These are phyloP conservation scores for Fusarium penzigii DNA, from an alignment of 2,329 filamentous ascomycete genomes.

Conservation along the genomic window DNA sequence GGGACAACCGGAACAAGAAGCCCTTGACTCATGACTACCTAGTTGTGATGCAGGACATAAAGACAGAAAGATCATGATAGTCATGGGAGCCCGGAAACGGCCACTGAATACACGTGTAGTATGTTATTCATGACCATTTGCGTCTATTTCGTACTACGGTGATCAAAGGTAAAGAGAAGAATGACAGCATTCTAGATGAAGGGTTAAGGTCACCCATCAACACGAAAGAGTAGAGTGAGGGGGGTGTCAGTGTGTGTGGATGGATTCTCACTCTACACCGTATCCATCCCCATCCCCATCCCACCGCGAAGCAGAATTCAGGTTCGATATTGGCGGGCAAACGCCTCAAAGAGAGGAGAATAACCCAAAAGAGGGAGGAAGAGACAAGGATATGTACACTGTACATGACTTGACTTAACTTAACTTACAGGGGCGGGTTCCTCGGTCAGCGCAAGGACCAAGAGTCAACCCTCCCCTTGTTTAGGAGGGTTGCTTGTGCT, in stretches of 20 bases:
- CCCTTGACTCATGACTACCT: background rate
- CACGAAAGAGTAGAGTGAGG: no score
- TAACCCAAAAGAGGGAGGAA: background rate
- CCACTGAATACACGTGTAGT: background rate
- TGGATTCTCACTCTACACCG: conserved; percentile 27
- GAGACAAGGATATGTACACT: background rate
- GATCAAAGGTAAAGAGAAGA: background rate
- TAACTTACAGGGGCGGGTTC: conserved; percentile 10
- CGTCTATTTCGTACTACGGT: background rate
- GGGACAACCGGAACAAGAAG: background rate
- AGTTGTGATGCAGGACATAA: background rate
- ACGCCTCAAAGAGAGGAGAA: background rate
- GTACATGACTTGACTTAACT: background rate
- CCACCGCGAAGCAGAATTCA: conserved; percentile 27
- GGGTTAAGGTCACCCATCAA: no score
- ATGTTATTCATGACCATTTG: background rate
- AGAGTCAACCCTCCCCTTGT: conserved; percentile 6
- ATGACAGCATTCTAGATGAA: background rate
- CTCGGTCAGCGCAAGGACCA: conserved; percentile 18
- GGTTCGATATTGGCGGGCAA: conserved; percentile 10
- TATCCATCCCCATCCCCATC: no score
- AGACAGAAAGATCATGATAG: background rate
- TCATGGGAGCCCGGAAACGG: background rate
- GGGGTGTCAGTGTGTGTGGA: background rate
- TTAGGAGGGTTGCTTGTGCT: background rate